Percentiles rank a stretch among this genome's conserved stretches.
Conservation (phyloP, 169 alveolate genomes). For the Plasmodium gaboni region DNA sequence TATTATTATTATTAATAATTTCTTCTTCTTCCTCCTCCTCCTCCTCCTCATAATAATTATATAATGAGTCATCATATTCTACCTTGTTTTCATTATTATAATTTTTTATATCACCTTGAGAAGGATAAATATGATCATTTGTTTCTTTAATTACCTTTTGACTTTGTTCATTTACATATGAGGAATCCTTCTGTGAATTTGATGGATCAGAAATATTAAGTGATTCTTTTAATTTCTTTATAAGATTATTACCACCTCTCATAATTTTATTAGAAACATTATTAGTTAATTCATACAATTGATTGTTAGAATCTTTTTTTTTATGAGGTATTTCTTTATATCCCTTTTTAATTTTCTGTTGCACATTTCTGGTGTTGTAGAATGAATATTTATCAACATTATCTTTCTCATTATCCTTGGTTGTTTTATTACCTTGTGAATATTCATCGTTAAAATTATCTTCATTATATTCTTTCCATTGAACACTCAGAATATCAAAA, state of each 20-base stretch:
- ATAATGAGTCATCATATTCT: conserved; percentile 16
- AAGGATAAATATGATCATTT: conserved; percentile 4
- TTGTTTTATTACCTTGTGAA: neutral
- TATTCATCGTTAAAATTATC: neutral
- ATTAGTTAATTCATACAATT: conserved; percentile 12
- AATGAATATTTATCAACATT: neutral
- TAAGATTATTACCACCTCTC: neutral
- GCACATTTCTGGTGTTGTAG: neutral
- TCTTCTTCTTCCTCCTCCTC: neutral
- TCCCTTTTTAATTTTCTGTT: neutral
- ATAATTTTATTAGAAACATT: conserved; percentile 4
- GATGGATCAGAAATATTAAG: neutral
- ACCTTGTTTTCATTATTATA: conserved; percentile 11
- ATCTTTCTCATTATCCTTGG: neutral
- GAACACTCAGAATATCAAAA: conserved; percentile 37
- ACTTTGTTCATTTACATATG: neutral
- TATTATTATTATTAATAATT: conserved; percentile 5
- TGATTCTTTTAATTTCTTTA: neutral
- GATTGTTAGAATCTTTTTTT: neutral
- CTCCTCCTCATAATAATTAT: conserved; percentile 12
- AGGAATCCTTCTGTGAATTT: conserved; percentile 14
- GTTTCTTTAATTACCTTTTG: neutral
- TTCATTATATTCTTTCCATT: conserved; percentile 41
- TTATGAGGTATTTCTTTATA: neutral
- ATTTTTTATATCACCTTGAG: conserved; percentile 10